Base-by-base conservation (phyloP, 441 rosid species). In the Omphalea diandra region DNA sequence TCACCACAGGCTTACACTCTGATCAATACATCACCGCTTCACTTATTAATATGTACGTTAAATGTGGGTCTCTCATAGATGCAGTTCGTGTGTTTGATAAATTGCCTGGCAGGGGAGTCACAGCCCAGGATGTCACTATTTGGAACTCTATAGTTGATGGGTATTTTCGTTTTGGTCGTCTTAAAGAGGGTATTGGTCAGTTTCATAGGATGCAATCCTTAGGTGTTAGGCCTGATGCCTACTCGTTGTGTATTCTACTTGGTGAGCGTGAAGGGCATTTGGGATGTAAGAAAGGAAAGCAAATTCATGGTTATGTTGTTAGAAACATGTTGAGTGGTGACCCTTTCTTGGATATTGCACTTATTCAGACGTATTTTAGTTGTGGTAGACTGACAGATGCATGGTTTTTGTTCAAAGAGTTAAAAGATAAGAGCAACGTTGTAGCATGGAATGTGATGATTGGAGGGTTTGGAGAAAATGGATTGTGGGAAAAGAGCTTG, bases 401-500 rank as follows among this genome's bases (percentile, higher is more conserved):
- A 3, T 81, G 88, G 84, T 64, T 50, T 59, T 65, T 84, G 62
- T 88, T 90, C 53, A 24, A 77, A 52, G 78, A 56, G 71, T 46
- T 80, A 78, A 85, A 76, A 52, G 84, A 88, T 74, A 85, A 77
- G 68, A 78, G 82, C 59, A 85, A 84, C 74, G 80, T 84, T 36
- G 96, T 92, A 12, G 65, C 80, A 5, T 92, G 97, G 96, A 92
- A 92, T 85, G 91, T 92, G 76, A 80, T 90, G 86, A 85, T 92
- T 80, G 77, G 81, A 77, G 92, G 91, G 33, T 80, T 87, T 64
- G 76, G 66, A 53, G 81, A 83, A 73, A 80, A 78, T 79, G 85
- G 85, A 1, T 14, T 72, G 72, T 82, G 86, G 89, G 84, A 83
- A 27, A 68, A 69, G 56, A 87, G 96, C 81, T 81, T 92, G 81